Evolutionary conservation across 108 stramenopile species (phyloP), one percentile per base, ranked within the genome.

Genomic region (Fistulifera solaris): DNA sequence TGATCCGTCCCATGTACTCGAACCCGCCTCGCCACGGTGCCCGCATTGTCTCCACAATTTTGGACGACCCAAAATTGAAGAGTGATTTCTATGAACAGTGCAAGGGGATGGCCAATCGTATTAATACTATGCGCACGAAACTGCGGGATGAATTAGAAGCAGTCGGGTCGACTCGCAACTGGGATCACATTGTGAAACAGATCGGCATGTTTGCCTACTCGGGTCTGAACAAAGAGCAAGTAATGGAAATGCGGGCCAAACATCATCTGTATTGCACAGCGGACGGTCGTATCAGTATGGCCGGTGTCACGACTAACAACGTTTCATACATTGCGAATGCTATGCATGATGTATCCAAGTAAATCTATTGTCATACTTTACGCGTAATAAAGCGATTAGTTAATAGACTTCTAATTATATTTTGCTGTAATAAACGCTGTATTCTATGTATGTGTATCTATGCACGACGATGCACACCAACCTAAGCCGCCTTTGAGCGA

Each of bases 231-330:
- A 66, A 84, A 52, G 97, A 95, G 16, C 89, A 99, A 77, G 97
- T 98, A 15, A 51, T 85, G 57, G 62, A 65, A 40, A 66, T 99
- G 57, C 54, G 89, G 35, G 82, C 74, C 15, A 92, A 97, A 49
- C 85, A 94, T 59, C 90, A 94, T 63, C 85, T 99, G 50, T 99
- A 98, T 66, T 94, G 96, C 69, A 99, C 99, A 11, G 64, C 71
- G 25, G 96, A 99, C 73, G 99, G 99, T 38, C 85, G 99, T 53
- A 97, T 99, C 57, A 88, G 85, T 56, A 97, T 99, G 94, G 99
- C 99, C 7, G 99, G 99, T 48, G 86, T 99, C 16, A 99, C 96
- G 27, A 60, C 79, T 6, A 71, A 70, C 35, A 99, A 99, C 72
- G 96, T 98, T 11, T 84, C 94, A 18, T 96, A 98, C 63, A 78